Conservation (phyloP, 495 filamentous ascomycete genomes). For the Podospora pseudoanserina region DNA sequence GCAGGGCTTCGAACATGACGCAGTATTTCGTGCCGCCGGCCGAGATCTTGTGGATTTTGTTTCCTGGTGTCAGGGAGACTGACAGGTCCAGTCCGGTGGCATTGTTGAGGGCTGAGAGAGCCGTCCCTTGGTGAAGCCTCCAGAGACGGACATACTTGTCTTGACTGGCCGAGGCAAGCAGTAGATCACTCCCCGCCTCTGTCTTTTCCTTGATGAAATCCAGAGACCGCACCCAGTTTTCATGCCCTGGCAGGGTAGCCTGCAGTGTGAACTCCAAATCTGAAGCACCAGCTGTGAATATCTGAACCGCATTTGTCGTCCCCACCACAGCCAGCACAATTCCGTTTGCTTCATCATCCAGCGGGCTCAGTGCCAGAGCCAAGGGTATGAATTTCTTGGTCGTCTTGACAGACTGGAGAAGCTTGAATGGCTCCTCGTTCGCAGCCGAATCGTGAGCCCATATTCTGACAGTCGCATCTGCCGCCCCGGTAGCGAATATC, state of each 20-base stretch:
- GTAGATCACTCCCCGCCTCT: slow-evolving; percentile 55
- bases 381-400: slow-evolving; percentile 78
- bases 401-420: slow-evolving; percentile 69
- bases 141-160: slow-evolving; percentile 96
- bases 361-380: slow-evolving; percentile 59
- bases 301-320: slow-evolving; percentile 70
- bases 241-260: slow-evolving; percentile 82
- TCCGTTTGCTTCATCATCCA: slow-evolving; percentile 48
- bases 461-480: slow-evolving; percentile 78
- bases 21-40: slow-evolving; percentile 58
- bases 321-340: slow-evolving; percentile 76
- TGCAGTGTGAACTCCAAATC: slow-evolving; percentile 60
- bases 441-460: slow-evolving; percentile 55
- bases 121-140: slow-evolving; percentile 70
- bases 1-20: slow-evolving; percentile 88
- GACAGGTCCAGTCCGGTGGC: slow-evolving; percentile 43
- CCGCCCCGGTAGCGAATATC: slow-evolving; percentile 65
- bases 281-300: slow-evolving; percentile 58
- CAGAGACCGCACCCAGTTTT: slow-evolving; percentile 89
- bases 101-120: slow-evolving; percentile 47
- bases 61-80: slow-evolving; percentile 58
- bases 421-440: slow-evolving; percentile 31
- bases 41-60: slow-evolving; percentile 74
- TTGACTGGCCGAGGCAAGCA: slow-evolving; percentile 91
- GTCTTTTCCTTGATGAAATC: slow-evolving; percentile 65